These are phyloP conservation scores for Metarhizium brunneum DNA, from an alignment of 2,329 filamentous ascomycete genomes.

Conservation along the genomic window DNA sequence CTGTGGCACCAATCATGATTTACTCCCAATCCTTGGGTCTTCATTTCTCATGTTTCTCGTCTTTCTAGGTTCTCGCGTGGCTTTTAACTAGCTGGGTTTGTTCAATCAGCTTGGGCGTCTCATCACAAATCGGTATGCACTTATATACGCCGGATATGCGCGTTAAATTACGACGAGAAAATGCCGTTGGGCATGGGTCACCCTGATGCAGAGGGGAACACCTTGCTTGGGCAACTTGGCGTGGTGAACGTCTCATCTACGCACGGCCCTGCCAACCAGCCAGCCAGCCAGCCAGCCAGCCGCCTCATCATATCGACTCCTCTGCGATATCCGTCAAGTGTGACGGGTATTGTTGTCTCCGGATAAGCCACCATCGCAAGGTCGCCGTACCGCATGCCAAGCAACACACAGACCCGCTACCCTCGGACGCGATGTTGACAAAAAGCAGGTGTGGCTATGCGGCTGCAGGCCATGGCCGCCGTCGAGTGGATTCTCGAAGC, in stretches of 20 bases:
- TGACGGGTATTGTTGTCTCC: no score
- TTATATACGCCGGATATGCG: neutral
- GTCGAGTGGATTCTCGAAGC: no score
- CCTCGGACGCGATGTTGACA: no score
- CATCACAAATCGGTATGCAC: neutral
- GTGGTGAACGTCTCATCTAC: neutral
- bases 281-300: no score
- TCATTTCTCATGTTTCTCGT: neutral
- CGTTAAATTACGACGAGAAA: slow-evolving; percentile 2
- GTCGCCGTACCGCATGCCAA: no score
- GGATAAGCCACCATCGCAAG: neutral
- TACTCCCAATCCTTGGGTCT: neutral
- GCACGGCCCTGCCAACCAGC: no score
- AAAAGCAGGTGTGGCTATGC: neutral
- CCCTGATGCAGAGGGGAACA: neutral
- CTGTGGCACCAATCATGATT: neutral
- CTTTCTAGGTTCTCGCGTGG: neutral
- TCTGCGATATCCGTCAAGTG: no score
- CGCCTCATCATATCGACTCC: no score
- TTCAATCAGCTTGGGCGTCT: neutral
- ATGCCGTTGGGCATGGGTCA: neutral
- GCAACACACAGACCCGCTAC: no score
- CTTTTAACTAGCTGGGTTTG: neutral
- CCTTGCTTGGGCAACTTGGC: neutral
- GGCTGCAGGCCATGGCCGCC: neutral